These are phyloP conservation scores for Podospora bellae-mahoneyi DNA, from an alignment of 495 filamentous ascomycete genomes.

Conservation along the genomic window DNA sequence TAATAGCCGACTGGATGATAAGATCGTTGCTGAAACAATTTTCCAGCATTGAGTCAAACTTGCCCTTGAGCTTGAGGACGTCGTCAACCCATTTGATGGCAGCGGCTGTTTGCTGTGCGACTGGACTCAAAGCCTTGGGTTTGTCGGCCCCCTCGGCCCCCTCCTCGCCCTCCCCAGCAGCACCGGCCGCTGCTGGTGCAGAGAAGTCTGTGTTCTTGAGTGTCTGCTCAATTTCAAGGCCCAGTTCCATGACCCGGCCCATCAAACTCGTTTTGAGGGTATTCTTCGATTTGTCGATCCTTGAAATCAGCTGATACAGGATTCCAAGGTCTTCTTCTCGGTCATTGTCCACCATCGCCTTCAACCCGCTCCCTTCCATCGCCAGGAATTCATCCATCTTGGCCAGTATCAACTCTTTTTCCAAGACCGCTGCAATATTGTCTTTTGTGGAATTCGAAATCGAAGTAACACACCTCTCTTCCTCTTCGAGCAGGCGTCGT, in stretches of 20 bases:
- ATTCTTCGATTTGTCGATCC: slow-evolving; percentile 73
- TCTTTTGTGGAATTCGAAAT: slow-evolving; percentile 63
- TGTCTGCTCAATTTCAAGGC: slow-evolving; percentile 72
- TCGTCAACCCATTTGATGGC: slow-evolving; percentile 97
- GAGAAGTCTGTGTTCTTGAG: slow-evolving; percentile 52
- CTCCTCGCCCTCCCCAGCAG: slow-evolving; percentile 47
- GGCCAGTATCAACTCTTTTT: slow-evolving; percentile 70
- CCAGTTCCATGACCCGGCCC: slow-evolving; percentile 72
- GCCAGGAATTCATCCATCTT: slow-evolving; percentile 79
- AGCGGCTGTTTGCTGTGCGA: slow-evolving; percentile 62
- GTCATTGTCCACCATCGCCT: slow-evolving; percentile 89
- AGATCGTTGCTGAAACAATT: slow-evolving; percentile 70
- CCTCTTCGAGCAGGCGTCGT: slow-evolving; percentile 73
- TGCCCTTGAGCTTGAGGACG: slow-evolving; percentile 78
- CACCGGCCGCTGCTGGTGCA: slow-evolving; percentile 34
- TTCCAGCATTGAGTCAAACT: slow-evolving; percentile 77
- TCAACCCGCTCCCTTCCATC: slow-evolving; percentile 78
- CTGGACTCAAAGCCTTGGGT: slow-evolving; percentile 40
- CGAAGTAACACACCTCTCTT: slow-evolving; percentile 73
- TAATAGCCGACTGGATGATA: slow-evolving; percentile 72
- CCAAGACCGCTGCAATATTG: slow-evolving; percentile 76
- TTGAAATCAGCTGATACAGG: slow-evolving; percentile 70
- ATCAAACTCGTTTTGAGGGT: slow-evolving; percentile 68
- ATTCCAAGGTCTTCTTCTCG: slow-evolving; percentile 68
- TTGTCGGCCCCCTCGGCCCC: slow-evolving; percentile 49